Percentiles rank a stretch among this genome's conserved stretches.
Evolutionary conservation across 129 eudicot genomes (phyloP).

Genomic region (Flaveria trinervia): DNA sequence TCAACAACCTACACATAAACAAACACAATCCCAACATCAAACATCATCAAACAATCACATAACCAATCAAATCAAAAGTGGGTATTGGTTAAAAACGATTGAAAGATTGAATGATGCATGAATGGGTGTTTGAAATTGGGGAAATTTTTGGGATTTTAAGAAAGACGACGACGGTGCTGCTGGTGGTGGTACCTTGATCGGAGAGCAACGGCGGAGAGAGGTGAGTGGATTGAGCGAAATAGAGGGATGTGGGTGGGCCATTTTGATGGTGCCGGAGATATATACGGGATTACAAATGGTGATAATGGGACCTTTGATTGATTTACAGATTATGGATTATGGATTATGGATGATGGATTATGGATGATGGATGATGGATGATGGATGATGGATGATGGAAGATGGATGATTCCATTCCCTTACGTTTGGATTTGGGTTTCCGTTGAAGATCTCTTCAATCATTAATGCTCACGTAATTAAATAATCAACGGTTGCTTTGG

Average conservation of each 20-base stretch:
- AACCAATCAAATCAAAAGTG: background rate
- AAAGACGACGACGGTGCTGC: background rate
- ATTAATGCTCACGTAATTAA: background rate
- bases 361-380: no score
- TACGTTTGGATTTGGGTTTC: constrained; percentile 30
- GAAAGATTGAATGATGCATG: no score
- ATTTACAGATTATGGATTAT: no score
- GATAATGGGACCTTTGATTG: constrained; percentile 19
- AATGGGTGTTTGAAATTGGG: no score
- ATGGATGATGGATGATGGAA: no score
- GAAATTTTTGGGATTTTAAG: background rate
- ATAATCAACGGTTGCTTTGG: background rate
- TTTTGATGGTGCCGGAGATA: constrained; percentile 36
- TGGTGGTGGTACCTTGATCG: no score
- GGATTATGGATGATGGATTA: background rate
- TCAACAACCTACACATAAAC: constrained; percentile 31
- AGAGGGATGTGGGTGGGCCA: constrained; percentile 19
- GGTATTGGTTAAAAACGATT: no score
- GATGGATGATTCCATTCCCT: constrained; percentile 14
- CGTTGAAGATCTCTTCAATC: background rate
- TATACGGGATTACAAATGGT: constrained; percentile 26
- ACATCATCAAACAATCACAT: background rate
- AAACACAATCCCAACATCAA: background rate
- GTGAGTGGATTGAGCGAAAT: background rate
- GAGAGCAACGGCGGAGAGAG: no score